Percentiles rank a stretch among this genome's conserved stretches.
phyloP scores from a whole-genome alignment of 108 stramenopile genomes.

The Fragilariopsis cylindrus region DNA sequence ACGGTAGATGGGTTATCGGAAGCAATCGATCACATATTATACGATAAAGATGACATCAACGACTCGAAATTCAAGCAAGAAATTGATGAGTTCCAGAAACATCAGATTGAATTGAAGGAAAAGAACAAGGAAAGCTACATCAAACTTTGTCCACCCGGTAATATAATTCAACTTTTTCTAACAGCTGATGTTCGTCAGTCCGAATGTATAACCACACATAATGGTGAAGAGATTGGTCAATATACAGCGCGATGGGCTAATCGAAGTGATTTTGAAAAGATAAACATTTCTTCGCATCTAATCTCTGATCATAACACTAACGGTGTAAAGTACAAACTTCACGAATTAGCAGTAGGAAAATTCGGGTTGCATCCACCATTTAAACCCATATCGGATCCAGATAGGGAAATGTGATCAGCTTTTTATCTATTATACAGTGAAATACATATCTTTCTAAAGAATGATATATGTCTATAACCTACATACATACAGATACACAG shows the following conservation, averaged over 20 bases:
- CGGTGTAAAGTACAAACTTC: constrained; percentile 52
- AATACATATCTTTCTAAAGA: too few relatives aligned
- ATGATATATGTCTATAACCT: too few relatives aligned
- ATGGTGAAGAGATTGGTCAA: constrained; percentile 26
- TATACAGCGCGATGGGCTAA: constrained; percentile 62
- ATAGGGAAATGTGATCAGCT: too few relatives aligned
- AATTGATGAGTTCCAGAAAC: constrained; percentile 53
- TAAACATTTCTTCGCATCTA: constrained; percentile 65
- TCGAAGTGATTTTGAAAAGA: constrained; percentile 67
- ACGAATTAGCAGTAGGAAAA: constrained; percentile 38
- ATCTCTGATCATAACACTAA: constrained; percentile 72
- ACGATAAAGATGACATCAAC: constrained; percentile 43
- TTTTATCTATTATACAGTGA: too few relatives aligned
- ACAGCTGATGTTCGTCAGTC: constrained; percentile 20
- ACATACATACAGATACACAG: too few relatives aligned
- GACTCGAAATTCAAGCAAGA: constrained; percentile 60
- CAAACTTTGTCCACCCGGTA: constrained; percentile 64
- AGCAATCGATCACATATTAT: constrained; percentile 62
- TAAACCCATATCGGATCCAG: background rate
- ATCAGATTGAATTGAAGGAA: constrained; percentile 45
- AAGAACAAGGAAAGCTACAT: constrained; percentile 20
- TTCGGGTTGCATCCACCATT: constrained; percentile 19
- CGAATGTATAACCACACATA: too few relatives aligned
- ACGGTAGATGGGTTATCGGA: constrained; percentile 36
- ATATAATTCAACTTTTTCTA: constrained; percentile 67